These are phyloP conservation scores for Suillus occidentalis DNA, from an alignment of 768 basidiomycete species.

Conservation along the genomic window DNA sequence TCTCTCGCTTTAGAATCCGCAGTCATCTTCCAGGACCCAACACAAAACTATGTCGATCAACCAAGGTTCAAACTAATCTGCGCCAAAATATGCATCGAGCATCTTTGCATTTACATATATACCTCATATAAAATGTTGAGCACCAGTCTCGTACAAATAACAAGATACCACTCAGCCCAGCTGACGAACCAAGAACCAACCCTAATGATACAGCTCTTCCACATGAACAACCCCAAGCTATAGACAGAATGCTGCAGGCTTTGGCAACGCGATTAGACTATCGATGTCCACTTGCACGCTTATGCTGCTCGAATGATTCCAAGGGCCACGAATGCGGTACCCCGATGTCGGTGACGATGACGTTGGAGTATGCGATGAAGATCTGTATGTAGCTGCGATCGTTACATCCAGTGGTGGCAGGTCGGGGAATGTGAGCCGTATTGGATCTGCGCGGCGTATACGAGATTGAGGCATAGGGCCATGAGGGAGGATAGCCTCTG, in stretches of 20 bases:
- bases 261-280: slow-evolving; percentile 43
- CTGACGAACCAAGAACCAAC: not conserved
- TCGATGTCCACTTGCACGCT: slow-evolving; percentile 45
- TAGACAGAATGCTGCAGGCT: slow-evolving; percentile 39
- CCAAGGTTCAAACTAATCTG: not conserved
- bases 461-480: slow-evolving; percentile 21
- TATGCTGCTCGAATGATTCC: slow-evolving; percentile 56
- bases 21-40: not conserved
- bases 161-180: slow-evolving; percentile 11
- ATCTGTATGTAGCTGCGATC: slow-evolving; percentile 18
- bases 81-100: slow-evolving; percentile 10
- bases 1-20: not conserved
- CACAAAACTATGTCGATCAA: not conserved
- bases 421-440: slow-evolving; percentile 17
- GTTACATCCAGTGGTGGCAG: slow-evolving; percentile 26
- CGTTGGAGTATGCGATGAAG: slow-evolving; percentile 10
- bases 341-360: slow-evolving; percentile 20
- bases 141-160: slow-evolving; percentile 11
- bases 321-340: slow-evolving; percentile 47
- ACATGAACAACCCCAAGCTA: slow-evolving; percentile 8
- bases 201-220: not conserved
- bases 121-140: slow-evolving; percentile 5
- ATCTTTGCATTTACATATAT: slow-evolving; percentile 8
- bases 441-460: slow-evolving; percentile 11
- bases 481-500: slow-evolving; percentile 28